Evolutionary conservation across 768 basidiomycete species (phyloP).

Genomic region (Boletus pseudo-olivaceus): DNA sequence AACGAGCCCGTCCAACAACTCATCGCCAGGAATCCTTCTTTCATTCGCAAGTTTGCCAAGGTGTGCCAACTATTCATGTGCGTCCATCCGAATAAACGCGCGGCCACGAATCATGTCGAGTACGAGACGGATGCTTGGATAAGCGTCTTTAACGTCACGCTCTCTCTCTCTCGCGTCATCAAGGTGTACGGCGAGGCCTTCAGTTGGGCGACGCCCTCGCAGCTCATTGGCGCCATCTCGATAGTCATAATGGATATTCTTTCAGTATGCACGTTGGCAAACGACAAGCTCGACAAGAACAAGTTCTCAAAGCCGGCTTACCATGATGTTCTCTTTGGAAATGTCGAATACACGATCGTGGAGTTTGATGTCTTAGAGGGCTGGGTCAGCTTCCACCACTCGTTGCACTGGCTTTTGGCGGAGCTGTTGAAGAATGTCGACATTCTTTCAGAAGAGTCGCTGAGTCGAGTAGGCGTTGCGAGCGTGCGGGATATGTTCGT

Average conservation of each 20-base stretch:
- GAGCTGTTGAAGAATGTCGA: conserved; percentile 85
- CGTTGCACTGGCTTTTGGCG: conserved; percentile 85
- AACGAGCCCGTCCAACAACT: conserved; percentile 76
- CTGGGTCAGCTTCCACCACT: conserved; percentile 92
- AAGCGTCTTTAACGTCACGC: conserved; percentile 91
- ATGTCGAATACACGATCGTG: conserved; percentile 55
- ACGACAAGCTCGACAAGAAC: conserved; percentile 61
- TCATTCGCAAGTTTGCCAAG: conserved; percentile 66
- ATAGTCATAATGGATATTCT: conserved; percentile 71
- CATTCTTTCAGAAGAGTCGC: conserved; percentile 51
- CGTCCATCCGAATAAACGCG: conserved; percentile 86
- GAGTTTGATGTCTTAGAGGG: conserved; percentile 76
- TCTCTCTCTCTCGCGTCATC: conserved; percentile 84
- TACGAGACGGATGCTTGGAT: conserved; percentile 98
- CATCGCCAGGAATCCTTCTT: conserved; percentile 64
- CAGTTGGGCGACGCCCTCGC: conserved; percentile 48
- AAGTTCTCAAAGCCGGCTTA: conserved; percentile 63
- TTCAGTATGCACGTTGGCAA: conserved; percentile 63
- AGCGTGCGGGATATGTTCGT: conserved; percentile 61
- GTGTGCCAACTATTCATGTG: conserved; percentile 91
- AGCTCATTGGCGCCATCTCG: conserved; percentile 63
- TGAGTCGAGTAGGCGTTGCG: conserved; percentile 49
- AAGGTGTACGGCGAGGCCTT: conserved; percentile 88
- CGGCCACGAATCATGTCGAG: conserved; percentile 80
- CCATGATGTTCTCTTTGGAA: conserved; percentile 67